Percentiles rank a stretch among this genome's conserved stretches.
phyloP scores from a whole-genome alignment of 768 basidiomycete species.

The Phylloporus rhodoxanthus region DNA sequence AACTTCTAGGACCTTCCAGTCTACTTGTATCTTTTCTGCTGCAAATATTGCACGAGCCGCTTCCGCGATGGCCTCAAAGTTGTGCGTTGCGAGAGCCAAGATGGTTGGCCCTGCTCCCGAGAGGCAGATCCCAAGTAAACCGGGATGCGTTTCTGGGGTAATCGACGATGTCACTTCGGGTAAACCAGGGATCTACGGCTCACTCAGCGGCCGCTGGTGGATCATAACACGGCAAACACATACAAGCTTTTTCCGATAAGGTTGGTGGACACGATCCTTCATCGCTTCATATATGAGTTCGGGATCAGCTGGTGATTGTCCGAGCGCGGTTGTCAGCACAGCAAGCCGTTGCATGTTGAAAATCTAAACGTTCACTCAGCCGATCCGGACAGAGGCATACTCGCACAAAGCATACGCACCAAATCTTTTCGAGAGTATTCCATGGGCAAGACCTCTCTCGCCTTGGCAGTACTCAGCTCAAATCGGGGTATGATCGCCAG shows the following conservation, averaged over 20 bases:
- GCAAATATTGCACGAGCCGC: constrained; percentile 74
- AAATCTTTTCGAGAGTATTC: constrained; percentile 86
- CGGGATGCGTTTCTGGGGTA: constrained; percentile 85
- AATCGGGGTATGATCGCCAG: constrained; percentile 93
- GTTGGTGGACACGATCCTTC: constrained; percentile 98
- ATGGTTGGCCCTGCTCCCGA: constrained; percentile 98
- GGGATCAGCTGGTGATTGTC: constrained; percentile 85
- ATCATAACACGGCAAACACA: constrained; percentile 23
- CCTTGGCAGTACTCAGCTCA: constrained; percentile 93
- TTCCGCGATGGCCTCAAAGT: constrained; percentile 80
- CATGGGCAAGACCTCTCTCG: constrained; percentile 80
- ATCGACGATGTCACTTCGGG: constrained; percentile 86
- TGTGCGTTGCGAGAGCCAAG: constrained; percentile 82
- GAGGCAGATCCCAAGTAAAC: constrained; percentile 94
- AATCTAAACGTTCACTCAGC: constrained; percentile 48
- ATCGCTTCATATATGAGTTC: constrained; percentile 98
- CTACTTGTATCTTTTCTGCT: constrained; percentile 68
- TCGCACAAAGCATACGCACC: constrained; percentile 36
- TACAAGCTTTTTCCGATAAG: constrained; percentile 85
- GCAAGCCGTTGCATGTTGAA: constrained; percentile 97
- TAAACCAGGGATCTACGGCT: constrained; percentile 82
- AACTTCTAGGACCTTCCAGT: constrained; percentile 84
- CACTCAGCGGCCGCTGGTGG: neutral
- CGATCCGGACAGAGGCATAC: neutral
- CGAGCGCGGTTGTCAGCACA: constrained; percentile 91